Evolutionary conservation across 2,329 filamentous ascomycete species (phyloP).

Genomic region (Neonectria magnoliae): DNA sequence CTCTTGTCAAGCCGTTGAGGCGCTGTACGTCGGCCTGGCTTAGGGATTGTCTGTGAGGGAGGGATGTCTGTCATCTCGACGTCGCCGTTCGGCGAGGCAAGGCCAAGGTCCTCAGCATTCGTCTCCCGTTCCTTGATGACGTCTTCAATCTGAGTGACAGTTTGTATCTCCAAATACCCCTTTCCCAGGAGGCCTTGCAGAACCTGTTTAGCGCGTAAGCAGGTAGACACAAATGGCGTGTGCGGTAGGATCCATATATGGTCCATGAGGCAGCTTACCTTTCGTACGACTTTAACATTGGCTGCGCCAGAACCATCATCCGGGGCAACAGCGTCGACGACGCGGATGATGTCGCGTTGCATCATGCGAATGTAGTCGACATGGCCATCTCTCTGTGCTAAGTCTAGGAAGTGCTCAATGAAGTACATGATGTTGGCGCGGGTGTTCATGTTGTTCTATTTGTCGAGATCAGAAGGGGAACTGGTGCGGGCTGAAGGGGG

Average conservation of each 20-base stretch:
- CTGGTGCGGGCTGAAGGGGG: background rate
- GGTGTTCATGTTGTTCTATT: constrained; percentile 91
- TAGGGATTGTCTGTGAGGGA: constrained; percentile 53
- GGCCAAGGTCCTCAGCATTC: constrained; percentile 64
- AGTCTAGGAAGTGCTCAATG: constrained; percentile 92
- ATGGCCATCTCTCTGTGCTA: constrained; percentile 80
- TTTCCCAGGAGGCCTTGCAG: constrained; percentile 76
- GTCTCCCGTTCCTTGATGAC: constrained; percentile 83
- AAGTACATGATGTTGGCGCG: constrained; percentile 99
- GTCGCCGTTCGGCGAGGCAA: constrained; percentile 61
- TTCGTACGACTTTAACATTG: constrained; percentile 91
- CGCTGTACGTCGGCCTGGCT: constrained; percentile 45
- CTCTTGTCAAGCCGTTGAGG: constrained; percentile 75
- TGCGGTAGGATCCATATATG: background rate
- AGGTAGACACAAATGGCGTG: constrained; percentile 13
- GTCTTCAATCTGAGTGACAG: constrained; percentile 82
- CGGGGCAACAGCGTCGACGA: constrained; percentile 92
- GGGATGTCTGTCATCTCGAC: constrained; percentile 54
- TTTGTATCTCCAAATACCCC: constrained; percentile 76
- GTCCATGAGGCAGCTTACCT: constrained; percentile 60
- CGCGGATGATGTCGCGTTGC: constrained; percentile 88
- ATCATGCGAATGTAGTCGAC: constrained; percentile 92
- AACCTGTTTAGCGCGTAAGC: constrained; percentile 58
- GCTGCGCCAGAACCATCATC: constrained; percentile 87
- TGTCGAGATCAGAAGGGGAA: constrained; percentile 21